Percentiles rank a stretch among this genome's conserved stretches.
Evolutionary conservation across 164 flowering plant genomes (phyloP).

Genomic region (Vitis rupestris): DNA sequence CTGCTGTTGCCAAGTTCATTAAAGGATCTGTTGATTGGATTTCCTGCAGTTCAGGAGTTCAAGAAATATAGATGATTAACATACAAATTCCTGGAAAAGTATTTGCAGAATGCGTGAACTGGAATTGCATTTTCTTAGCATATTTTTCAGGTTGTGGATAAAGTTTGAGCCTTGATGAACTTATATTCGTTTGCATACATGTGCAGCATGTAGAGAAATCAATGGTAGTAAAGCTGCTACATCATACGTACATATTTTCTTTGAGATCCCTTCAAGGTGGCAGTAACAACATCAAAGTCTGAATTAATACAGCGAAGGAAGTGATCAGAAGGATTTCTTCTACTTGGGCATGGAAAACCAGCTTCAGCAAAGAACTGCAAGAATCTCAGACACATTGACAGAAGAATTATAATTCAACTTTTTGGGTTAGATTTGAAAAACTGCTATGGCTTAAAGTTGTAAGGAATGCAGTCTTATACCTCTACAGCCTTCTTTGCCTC

Average conservation of each 20-base stretch:
- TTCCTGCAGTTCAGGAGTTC: background rate
- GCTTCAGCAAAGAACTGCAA: conserved; percentile 30
- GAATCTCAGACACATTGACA: background rate
- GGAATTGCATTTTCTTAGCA: too few species aligned
- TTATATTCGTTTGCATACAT: too few species aligned
- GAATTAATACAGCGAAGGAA: conserved; percentile 31
- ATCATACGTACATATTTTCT: conserved; percentile 1
- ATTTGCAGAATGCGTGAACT: too few species aligned
- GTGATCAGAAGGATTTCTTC: conserved; percentile 32
- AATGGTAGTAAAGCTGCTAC: too few species aligned
- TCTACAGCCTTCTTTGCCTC: conserved; percentile 6
- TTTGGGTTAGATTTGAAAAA: background rate
- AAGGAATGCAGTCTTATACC: background rate
- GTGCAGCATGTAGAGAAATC: too few species aligned
- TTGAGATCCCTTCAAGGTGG: conserved; percentile 8
- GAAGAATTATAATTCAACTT: too few species aligned
- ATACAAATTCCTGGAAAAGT: too few species aligned
- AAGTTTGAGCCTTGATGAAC: background rate
- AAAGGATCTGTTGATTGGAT: conserved; percentile 7
- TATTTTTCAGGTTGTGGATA: too few species aligned
- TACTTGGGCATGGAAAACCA: conserved; percentile 26
- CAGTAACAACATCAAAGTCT: conserved; percentile 19
- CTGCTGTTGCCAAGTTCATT: conserved; percentile 11
- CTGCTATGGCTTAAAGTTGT: background rate
- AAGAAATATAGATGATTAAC: background rate